Evolutionary conservation across 129 eudicot species (phyloP).

Genomic region (Rutidosis leptorrhynchoides): DNA sequence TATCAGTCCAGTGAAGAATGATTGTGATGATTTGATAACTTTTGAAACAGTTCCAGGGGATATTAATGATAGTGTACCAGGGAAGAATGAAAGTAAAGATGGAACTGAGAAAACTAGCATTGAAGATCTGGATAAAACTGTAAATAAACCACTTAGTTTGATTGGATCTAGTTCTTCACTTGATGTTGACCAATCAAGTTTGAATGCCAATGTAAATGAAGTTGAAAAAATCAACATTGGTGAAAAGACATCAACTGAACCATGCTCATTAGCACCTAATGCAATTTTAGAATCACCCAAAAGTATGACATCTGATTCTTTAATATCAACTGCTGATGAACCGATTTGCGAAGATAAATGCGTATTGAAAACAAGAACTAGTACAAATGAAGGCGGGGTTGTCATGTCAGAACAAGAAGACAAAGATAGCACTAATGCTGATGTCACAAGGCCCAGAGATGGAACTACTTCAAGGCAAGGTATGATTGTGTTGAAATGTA

Average conservation of each 20-base stretch:
- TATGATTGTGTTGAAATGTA: conserved; percentile 18
- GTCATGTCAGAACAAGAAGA: conserved; percentile 52
- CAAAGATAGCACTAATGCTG: conserved; percentile 20
- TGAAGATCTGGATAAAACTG: conserved; percentile 25
- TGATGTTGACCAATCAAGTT: conserved; percentile 28
- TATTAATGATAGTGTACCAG: conserved; percentile 23
- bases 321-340: conserved; percentile 55
- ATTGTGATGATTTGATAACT: conserved; percentile 34
- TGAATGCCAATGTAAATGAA: conserved; percentile 24
- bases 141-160: conserved; percentile 21
- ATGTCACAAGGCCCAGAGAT: conserved; percentile 30
- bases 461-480: conserved; percentile 61
- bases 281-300: conserved; percentile 41
- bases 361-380: conserved; percentile 50
- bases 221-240: conserved; percentile 26
- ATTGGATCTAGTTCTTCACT: conserved; percentile 29
- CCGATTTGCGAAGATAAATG: conserved; percentile 70
- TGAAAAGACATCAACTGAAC: conserved; percentile 21
- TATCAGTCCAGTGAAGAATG: conserved; percentile 21
- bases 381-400: conserved; percentile 60
- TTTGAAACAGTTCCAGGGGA: conserved; percentile 29
- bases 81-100: conserved; percentile 22
- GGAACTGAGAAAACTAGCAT: conserved; percentile 30
- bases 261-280: conserved; percentile 22
- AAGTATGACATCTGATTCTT: conserved; percentile 37